These are phyloP conservation scores for Paragyromitra xinjiangensis DNA, from an alignment of 495 filamentous ascomycete species.

Conservation along the genomic window DNA sequence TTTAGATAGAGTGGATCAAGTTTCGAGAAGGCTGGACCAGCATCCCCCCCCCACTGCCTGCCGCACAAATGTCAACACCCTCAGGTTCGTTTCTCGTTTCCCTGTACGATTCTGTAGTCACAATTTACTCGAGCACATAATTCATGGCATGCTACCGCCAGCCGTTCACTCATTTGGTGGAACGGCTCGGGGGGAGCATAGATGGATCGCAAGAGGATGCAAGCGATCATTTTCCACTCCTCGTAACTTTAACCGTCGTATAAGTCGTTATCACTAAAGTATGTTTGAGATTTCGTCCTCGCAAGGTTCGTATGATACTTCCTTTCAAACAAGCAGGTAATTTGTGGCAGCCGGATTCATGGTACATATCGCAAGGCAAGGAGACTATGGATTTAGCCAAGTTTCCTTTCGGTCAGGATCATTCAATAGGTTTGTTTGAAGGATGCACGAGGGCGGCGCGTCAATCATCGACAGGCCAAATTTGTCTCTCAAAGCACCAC, in stretches of 20 bases:
- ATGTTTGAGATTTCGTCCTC: constrained; percentile 52
- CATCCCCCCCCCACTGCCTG: constrained; percentile 39
- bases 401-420: constrained; percentile 38
- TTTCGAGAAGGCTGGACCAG: constrained; percentile 35
- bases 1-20: constrained; percentile 41
- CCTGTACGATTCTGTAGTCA: constrained; percentile 47
- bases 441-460: constrained; percentile 38
- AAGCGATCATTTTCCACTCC: constrained; percentile 50
- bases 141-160: constrained; percentile 28
- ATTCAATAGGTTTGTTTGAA: constrained; percentile 40
- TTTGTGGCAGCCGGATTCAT: constrained; percentile 41
- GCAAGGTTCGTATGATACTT: constrained; percentile 43
- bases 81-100: constrained; percentile 51
- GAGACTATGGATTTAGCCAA: constrained; percentile 48
- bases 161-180: constrained; percentile 49
- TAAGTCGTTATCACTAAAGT: constrained; percentile 43
- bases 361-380: constrained; percentile 38
- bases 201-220: constrained; percentile 35
- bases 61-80: constrained; percentile 46
- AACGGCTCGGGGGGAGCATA: constrained; percentile 44
- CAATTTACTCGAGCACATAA: constrained; percentile 52
- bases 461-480: constrained; percentile 23
- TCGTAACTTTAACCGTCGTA: constrained; percentile 52
- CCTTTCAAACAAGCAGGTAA: constrained; percentile 52
- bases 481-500: constrained; percentile 38